A percentile compares a stretch with the other conserved stretches of the same genome.
These are phyloP conservation scores for Scedosporium aurantiacum DNA, from an alignment of 2,329 filamentous ascomycete genomes.

Conservation along the genomic window DNA sequence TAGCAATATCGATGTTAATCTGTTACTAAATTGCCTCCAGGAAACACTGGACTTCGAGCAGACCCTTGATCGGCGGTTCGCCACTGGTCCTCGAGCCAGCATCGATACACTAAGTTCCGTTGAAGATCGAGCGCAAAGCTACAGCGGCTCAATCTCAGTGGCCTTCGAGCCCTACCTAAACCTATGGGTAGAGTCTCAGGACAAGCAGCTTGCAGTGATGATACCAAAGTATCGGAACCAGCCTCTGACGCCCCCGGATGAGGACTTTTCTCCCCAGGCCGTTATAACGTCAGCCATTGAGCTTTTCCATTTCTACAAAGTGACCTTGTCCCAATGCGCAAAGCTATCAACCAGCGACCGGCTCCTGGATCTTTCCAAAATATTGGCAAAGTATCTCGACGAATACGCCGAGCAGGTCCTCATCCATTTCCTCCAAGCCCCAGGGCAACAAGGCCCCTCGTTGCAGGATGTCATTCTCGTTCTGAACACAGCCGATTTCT, in stretches of 20 bases:
- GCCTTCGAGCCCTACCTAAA: slow-evolving; percentile 96
- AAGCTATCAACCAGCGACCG: slow-evolving; percentile 89
- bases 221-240: slow-evolving; percentile 83
- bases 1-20: slow-evolving; percentile 75
- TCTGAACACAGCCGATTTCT: slow-evolving; percentile 95
- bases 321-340: slow-evolving; percentile 85
- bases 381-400: slow-evolving; percentile 85
- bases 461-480: slow-evolving; percentile 74
- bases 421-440: slow-evolving; percentile 55
- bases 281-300: slow-evolving; percentile 93
- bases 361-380: slow-evolving; percentile 72
- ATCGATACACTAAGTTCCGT: slow-evolving; percentile 80
- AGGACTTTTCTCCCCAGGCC: slow-evolving; percentile 82
- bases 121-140: slow-evolving; percentile 65
- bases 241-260: slow-evolving; percentile 67
- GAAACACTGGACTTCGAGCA: slow-evolving; percentile 98
- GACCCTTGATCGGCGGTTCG: slow-evolving; percentile 73
- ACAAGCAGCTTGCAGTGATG: slow-evolving; percentile 71
- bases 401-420: slow-evolving; percentile 92
- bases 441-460: slow-evolving; percentile 36
- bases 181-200: slow-evolving; percentile 93
- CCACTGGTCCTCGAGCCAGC: slow-evolving; percentile 61
- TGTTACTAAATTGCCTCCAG: slow-evolving; percentile 79
- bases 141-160: slow-evolving; percentile 85
- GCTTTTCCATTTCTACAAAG: slow-evolving; percentile 92